phyloP scores from a whole-genome alignment of 768 basidiomycete species.

The Amanita jacksonii region DNA sequence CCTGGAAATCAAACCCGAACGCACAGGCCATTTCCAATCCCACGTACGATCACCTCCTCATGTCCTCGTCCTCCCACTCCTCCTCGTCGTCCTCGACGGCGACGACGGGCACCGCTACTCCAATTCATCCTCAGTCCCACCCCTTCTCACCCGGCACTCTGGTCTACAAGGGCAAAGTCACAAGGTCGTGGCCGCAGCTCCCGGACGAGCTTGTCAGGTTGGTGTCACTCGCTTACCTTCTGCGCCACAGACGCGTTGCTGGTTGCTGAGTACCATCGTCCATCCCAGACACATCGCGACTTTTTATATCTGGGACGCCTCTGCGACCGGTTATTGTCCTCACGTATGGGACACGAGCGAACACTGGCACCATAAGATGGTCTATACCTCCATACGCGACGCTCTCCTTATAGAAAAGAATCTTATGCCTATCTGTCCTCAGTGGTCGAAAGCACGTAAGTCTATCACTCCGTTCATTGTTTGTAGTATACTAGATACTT shows the following conservation, averaged over 20 bases:
- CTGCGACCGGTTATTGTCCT: slow-evolving; percentile 36
- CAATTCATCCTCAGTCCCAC: too few relatives aligned
- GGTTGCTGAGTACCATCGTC: slow-evolving; percentile 17
- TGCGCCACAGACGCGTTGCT: slow-evolving; percentile 24
- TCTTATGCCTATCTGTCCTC: slow-evolving; percentile 51
- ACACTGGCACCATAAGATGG: slow-evolving; percentile 52
- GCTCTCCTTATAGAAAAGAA: slow-evolving; percentile 45
- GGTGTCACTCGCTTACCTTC: slow-evolving; percentile 16
- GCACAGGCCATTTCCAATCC: slow-evolving; percentile 32
- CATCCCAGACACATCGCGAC: slow-evolving; percentile 45
- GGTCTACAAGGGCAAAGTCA: slow-evolving; percentile 18
- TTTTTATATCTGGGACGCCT: slow-evolving; percentile 42
- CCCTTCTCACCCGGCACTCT: neutral
- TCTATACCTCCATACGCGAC: slow-evolving; percentile 56
- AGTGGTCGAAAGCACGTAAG: slow-evolving; percentile 55
- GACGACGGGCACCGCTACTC: slow-evolving; percentile 15
- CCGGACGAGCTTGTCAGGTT: slow-evolving; percentile 50
- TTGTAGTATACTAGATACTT: too few relatives aligned
- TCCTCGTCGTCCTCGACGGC: slow-evolving; percentile 17
- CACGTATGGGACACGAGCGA: slow-evolving; percentile 38
- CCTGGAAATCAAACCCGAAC: slow-evolving; percentile 26
- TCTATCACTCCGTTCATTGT: slow-evolving; percentile 12
- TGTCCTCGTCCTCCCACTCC: too few relatives aligned
- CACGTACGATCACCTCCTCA: slow-evolving; percentile 16
- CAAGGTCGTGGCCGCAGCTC: slow-evolving; percentile 23